Evolutionary conservation across 1,284 basidiomycete genomes (phyloP), one percentile per base, ranked within the genome.

Genomic region (Trametes polyzona): DNA sequence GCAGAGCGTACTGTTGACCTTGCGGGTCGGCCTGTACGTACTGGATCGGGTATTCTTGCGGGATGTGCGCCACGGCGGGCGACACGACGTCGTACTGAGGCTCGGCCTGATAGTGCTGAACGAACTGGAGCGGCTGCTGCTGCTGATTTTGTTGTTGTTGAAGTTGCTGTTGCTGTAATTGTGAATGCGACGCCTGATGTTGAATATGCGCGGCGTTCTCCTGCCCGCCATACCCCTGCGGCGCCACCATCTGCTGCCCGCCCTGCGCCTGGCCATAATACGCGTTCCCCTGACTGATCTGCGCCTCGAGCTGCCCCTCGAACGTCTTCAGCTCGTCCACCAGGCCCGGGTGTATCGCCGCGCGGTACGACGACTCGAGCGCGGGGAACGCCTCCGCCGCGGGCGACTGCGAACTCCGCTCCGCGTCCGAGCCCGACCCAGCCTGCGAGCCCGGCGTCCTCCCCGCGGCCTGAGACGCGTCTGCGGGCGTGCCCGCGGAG

Each of bases 281-380:
- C 43, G 58, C 58, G 21, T 57, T 60, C 1, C 62, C 52, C 24
- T 61, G 59, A 30, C 57, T 63, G 52, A 88, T 78, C 68, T 85
- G 85, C 12, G 74, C 73, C 24, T 78, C 77, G 58, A 88, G 79
- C 46, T 79, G 75, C 0, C 80, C 82, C 9, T 86, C 83, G 64
- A 89, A 88, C 35, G 73, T 71, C 58, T 77, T 74, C 61, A 87
- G 75, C 59, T 88, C 83, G 57, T 81, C 78, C 9, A 85, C 78
- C 44, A 90, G 72, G 54, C 76, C 80, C 4, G 85, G 83, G 66
- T 89, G 87, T 21, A 84, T 80, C 27, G 59, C 58, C 23, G 61
- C 59, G 14, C 66, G 66, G 52, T 71, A 72, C 32, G 57, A 51
- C 17, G 62, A 59, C 47, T 67, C 65, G 23, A 70, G 52, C n/a